These are phyloP conservation scores for Jatropha podagrica DNA, from an alignment of 441 rosid species.

Conservation along the genomic window DNA sequence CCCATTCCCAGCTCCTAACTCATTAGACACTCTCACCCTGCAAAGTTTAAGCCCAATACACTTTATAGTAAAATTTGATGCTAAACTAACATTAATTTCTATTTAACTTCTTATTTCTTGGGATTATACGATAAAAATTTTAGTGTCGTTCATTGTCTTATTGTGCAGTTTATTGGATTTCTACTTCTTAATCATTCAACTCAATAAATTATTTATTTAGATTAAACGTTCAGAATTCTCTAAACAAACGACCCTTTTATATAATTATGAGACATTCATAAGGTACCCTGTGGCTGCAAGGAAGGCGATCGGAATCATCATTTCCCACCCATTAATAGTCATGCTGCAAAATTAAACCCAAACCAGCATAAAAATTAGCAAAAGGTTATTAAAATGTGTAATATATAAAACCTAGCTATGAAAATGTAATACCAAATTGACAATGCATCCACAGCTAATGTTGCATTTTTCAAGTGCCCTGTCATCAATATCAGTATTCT, in stretches of 20 bases:
- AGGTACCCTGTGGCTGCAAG: conserved; percentile 64
- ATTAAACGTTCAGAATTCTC: too few relatives aligned
- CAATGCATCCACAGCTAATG: conserved; percentile 56
- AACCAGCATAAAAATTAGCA: neutral
- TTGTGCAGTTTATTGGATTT: too few relatives aligned
- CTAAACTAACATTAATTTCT: too few relatives aligned
- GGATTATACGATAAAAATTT: too few relatives aligned
- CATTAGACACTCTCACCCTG: conserved; percentile 62
- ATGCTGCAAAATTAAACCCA: conserved; percentile 38
- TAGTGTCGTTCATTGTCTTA: too few relatives aligned
- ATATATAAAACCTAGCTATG: neutral
- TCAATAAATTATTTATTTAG: too few relatives aligned
- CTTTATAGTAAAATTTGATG: too few relatives aligned
- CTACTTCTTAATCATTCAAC: too few relatives aligned
- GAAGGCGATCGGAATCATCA: conserved; percentile 77
- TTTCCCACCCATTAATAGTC: conserved; percentile 71
- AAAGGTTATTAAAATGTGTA: neutral
- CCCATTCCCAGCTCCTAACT: conserved; percentile 69
- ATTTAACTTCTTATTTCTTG: too few relatives aligned
- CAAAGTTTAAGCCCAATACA: too few relatives aligned
- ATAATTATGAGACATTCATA: too few relatives aligned
- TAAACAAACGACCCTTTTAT: too few relatives aligned
- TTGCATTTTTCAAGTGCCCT: conserved; percentile 45
- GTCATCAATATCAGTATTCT: conserved; percentile 55
- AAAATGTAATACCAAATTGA: conserved; percentile 45